Conservation (phyloP, 371 early-diverging fungal species). For the Mucor irregularis region DNA sequence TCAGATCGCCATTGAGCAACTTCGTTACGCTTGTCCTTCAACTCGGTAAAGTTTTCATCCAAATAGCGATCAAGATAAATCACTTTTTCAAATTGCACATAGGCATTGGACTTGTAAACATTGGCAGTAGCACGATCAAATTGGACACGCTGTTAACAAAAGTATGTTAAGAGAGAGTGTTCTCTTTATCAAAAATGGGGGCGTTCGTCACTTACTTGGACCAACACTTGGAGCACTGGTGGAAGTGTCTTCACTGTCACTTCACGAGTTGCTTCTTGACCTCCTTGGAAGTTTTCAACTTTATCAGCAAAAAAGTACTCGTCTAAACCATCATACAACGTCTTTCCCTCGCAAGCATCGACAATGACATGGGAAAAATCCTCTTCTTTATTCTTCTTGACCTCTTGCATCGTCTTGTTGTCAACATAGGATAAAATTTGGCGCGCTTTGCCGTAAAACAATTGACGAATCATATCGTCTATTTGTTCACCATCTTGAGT, state of each 20-base stretch:
- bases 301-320: slow-evolving; percentile 58
- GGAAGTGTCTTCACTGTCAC: slow-evolving; percentile 57
- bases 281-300: slow-evolving; percentile 53
- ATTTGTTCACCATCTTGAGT: slow-evolving; percentile 37
- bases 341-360: slow-evolving; percentile 55
- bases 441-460: slow-evolving; percentile 67
- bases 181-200: not conserved
- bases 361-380: slow-evolving; percentile 69
- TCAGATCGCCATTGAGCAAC: slow-evolving; percentile 40
- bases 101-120: slow-evolving; percentile 68
- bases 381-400: slow-evolving; percentile 55
- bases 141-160: slow-evolving; percentile 56
- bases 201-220: slow-evolving; percentile 45
- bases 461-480: slow-evolving; percentile 45
- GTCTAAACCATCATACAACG: slow-evolving; percentile 65
- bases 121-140: slow-evolving; percentile 60
- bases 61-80: slow-evolving; percentile 64
- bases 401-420: slow-evolving; percentile 28
- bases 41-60: slow-evolving; percentile 36
- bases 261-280: slow-evolving; percentile 52
- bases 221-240: slow-evolving; percentile 64
- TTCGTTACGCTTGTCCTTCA: slow-evolving; percentile 32
- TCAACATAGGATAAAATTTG: slow-evolving; percentile 61
- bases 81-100: slow-evolving; percentile 51
- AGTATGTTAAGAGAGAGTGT: not conserved